Base-by-base conservation (phyloP, 1,284 basidiomycete genomes). In the Ceratobasidium sp. region DNA sequence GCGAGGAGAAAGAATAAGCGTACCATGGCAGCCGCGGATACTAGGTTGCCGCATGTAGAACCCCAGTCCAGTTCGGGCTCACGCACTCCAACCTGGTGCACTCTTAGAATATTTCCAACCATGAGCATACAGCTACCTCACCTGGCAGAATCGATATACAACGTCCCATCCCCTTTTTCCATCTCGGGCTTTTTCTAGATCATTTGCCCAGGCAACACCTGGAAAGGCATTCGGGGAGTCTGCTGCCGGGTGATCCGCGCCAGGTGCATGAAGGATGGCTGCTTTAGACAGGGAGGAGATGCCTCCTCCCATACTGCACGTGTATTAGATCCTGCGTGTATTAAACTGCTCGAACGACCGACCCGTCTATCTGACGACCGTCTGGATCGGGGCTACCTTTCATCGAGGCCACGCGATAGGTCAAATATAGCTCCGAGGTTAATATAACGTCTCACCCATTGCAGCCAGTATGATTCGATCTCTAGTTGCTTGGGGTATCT, bases 221-320 rank as follows among this genome's bases (percentile, higher is more conserved):
- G 75, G 59, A 24, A 74, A 58, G n/a, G 71, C 53, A 34, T 68
- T 54, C 6, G 56, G 29, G 7, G 46, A 51, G 48, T 74, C 37
- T 31, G 61, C 37, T 27, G 31, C 13, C 0, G 69, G 69, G 58
- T 72, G 69, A 34, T 61, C 84, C 49, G 83, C 76, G 3, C 86
- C 87, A 1, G 75, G 75, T 2, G 62, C 62, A 41, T 61, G 61
- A 29, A 95, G 87, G 39, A 95, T 86, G 77, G 88, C 89, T n/a
- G 92, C 87, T 80, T 95, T 95, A 63, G 91, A 93, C 5, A 93
- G 85, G 68, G 90, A 92, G 5, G 89, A 91, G 41, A 92, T 84
- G 1, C 93, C 93, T 2, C 93, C 93, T 9, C 93, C 93, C 89
- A 92, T 91, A 6, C 90, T 72, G n/a, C n/a, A 14, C 11, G 39